phyloP scores from a whole-genome alignment of 2,329 filamentous ascomycete species.

The Lecanoromycetidae sp. region DNA sequence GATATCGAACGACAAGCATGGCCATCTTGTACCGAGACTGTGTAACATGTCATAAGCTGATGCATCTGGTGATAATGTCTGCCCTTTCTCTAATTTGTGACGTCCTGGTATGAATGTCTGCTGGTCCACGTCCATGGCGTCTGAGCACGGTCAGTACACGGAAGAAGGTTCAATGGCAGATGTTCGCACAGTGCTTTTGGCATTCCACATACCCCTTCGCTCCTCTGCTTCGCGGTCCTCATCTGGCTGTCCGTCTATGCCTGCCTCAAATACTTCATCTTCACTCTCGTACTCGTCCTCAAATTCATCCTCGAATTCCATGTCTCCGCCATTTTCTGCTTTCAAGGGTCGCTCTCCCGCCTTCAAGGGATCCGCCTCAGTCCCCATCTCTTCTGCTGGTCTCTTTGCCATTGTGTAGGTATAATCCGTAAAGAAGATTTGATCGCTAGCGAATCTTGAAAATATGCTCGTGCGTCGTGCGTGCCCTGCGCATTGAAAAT shows the following conservation, averaged over 20 bases:
- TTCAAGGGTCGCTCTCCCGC: constrained; percentile 47
- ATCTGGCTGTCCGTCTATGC: constrained; percentile 84
- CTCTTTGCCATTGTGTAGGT: constrained; percentile 44
- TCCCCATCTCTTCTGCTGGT: constrained; percentile 41
- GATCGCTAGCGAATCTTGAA: background rate
- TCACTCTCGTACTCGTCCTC: constrained; percentile 93
- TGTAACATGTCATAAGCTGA: constrained; percentile 98
- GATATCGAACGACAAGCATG: constrained; percentile 91
- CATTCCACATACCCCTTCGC: constrained; percentile 45
- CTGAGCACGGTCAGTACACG: constrained; percentile 29
- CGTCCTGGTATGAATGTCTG: constrained; percentile 92
- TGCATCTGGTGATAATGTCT: constrained; percentile 80
- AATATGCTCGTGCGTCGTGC: too few relatives aligned
- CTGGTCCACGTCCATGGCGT: constrained; percentile 86
- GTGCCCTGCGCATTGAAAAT: too few relatives aligned
- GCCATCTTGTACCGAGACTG: constrained; percentile 87
- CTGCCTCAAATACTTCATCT: constrained; percentile 88
- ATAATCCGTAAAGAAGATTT: background rate
- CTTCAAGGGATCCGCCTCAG: constrained; percentile 44
- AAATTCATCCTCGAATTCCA: constrained; percentile 62
- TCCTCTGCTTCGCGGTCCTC: constrained; percentile 87
- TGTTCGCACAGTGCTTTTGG: constrained; percentile 9
- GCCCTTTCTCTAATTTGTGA: constrained; percentile 78
- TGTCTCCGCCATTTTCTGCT: constrained; percentile 39
- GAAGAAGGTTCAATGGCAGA: background rate